Evolutionary conservation across 257 asterid species (phyloP).

Genomic region (Nicotiana obtusifolia): DNA sequence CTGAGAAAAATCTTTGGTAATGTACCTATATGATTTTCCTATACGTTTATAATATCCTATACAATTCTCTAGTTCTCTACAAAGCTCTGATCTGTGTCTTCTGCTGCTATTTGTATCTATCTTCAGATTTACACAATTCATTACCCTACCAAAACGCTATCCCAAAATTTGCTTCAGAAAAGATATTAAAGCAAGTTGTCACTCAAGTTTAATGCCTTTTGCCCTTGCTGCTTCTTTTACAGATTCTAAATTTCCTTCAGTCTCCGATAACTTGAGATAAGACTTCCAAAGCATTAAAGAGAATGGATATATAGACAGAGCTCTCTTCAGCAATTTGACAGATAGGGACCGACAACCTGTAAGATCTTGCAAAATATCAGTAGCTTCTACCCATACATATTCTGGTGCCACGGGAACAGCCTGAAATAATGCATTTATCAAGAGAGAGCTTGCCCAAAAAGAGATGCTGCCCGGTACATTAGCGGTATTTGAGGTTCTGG

Average conservation of each 20-base stretch:
- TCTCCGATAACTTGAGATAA: slow-evolving; percentile 16
- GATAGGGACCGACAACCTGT: slow-evolving; percentile 14
- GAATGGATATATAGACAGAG: slow-evolving; percentile 35
- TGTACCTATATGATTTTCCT: not conserved
- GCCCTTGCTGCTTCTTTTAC: slow-evolving; percentile 29
- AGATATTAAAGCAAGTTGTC: not conserved
- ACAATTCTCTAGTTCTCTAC: not conserved
- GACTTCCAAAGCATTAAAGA: slow-evolving; percentile 38
- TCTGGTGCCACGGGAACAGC: slow-evolving; percentile 49
- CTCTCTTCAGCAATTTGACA: slow-evolving; percentile 30
- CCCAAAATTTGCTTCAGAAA: not conserved
- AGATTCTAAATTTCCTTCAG: slow-evolving; percentile 10
- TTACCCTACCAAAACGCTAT: slow-evolving; percentile 8
- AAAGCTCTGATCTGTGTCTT: not conserved
- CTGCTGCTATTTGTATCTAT: not conserved
- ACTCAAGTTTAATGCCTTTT: slow-evolving; percentile 29
- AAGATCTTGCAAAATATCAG: slow-evolving; percentile 23
- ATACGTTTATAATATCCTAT: not conserved
- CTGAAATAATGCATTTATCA: slow-evolving; percentile 35
- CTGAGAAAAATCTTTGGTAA: not conserved
- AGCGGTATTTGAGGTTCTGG: not conserved
- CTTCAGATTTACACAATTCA: not conserved
- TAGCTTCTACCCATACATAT: slow-evolving; percentile 37
- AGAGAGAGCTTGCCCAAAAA: slow-evolving; percentile 42
- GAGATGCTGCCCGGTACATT: slow-evolving; percentile 15